These are phyloP conservation scores for Penicillium roqueforti DNA, from an alignment of 495 filamentous ascomycete species.

Conservation along the genomic window DNA sequence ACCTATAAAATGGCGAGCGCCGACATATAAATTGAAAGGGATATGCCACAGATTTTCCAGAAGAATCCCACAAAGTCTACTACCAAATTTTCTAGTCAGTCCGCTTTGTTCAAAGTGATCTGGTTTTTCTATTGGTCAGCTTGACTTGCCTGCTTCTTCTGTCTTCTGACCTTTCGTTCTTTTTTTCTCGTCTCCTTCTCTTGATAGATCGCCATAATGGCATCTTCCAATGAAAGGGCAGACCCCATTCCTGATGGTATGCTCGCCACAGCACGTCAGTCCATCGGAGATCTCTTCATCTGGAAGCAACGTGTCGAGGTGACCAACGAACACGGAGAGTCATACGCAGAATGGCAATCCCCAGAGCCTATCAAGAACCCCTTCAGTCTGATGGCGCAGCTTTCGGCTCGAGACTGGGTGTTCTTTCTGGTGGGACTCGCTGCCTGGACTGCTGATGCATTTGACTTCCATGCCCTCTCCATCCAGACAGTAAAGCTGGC, in stretches of 20 bases:
- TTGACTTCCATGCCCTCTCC: conserved; percentile 73
- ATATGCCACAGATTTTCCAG: neutral
- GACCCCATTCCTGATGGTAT: conserved; percentile 58
- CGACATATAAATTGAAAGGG: neutral
- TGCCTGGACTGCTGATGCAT: conserved; percentile 67
- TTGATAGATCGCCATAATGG: neutral
- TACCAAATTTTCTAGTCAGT: neutral
- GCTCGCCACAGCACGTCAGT: conserved; percentile 54
- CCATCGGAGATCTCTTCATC: conserved; percentile 57
- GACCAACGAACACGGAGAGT: conserved; percentile 51
- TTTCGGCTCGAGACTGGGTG: conserved; percentile 54
- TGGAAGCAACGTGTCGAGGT: conserved; percentile 65
- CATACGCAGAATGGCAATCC: conserved; percentile 53
- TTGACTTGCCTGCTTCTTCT: neutral
- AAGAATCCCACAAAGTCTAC: neutral
- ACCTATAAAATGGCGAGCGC: conserved; percentile 1
- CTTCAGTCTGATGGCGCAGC: conserved; percentile 53
- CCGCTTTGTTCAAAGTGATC: neutral
- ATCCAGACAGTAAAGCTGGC: conserved; percentile 67
- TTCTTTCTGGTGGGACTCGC: conserved; percentile 61
- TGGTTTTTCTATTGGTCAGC: neutral
- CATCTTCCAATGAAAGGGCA: conserved; percentile 43
- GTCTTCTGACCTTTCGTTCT: neutral
- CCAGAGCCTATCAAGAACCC: conserved; percentile 59
- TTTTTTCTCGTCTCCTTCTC: neutral